Percentiles rank a stretch among this genome's conserved stretches.
Conservation (phyloP, 176 grass and related monocot genomes). For the Typha latifolia region DNA sequence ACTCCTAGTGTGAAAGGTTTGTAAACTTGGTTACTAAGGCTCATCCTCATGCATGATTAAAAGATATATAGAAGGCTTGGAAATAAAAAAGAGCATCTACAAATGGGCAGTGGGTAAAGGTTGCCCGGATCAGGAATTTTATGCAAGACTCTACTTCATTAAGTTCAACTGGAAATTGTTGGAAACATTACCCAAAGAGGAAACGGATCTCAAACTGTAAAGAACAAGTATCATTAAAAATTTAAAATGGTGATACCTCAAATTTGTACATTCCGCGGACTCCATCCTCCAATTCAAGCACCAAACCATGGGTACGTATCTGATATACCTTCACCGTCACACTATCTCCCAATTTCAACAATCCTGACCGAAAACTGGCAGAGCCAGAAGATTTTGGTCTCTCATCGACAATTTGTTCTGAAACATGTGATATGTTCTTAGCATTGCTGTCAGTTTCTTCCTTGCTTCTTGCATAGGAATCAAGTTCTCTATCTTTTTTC, state of each 20-base stretch:
- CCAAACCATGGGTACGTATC: slow-evolving; percentile 71
- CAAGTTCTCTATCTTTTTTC: slow-evolving; percentile 29
- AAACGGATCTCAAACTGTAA: background rate
- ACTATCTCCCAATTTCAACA: slow-evolving; percentile 64
- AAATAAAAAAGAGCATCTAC: too few species aligned
- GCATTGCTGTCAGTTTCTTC: slow-evolving; percentile 3
- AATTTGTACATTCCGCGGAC: slow-evolving; percentile 88
- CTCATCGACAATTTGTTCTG: slow-evolving; percentile 16
- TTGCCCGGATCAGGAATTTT: too few species aligned
- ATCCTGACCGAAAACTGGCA: slow-evolving; percentile 16
- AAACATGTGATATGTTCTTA: slow-evolving; percentile 12
- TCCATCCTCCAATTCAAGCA: slow-evolving; percentile 79
- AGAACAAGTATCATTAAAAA: background rate
- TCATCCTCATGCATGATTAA: too few species aligned
- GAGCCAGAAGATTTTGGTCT: slow-evolving; percentile 17
- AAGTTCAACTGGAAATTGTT: background rate
- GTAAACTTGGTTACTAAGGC: too few species aligned
- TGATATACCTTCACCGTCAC: slow-evolving; percentile 78
- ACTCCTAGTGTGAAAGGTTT: too few species aligned
- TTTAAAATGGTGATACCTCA: slow-evolving; percentile 47
- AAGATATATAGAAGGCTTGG: too few species aligned
- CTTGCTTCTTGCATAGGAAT: slow-evolving; percentile 17
- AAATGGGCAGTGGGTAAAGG: too few species aligned
- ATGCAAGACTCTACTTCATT: too few species aligned
- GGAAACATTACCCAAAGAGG: background rate